Evolutionary conservation across 768 basidiomycete genomes (phyloP), one percentile per base, ranked within the genome.

Genomic region (Dioszegia hungarica): DNA sequence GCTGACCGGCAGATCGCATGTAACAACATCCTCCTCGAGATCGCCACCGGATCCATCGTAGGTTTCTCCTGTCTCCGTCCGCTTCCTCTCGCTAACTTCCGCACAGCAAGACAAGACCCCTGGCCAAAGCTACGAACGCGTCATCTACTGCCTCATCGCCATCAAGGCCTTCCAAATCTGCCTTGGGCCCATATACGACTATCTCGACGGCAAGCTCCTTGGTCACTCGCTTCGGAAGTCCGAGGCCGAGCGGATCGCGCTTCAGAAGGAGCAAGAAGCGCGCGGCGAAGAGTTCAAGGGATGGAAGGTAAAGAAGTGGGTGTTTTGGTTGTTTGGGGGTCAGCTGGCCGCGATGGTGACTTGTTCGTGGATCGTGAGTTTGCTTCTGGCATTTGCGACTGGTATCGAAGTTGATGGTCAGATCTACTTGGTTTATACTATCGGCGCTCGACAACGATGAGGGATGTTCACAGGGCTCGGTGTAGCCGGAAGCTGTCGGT

Each of bases 121-220:
- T 25, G 50, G 47, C 22, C 43, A 59, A 14, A 58, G 54, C 0
- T 74, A 74, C 57, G 56, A 66, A 55, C 62, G 63, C 49, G 70
- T 74, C 38, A 63, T 74, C 31, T 74, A 74, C 66, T 57, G 69
- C 31, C 36, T 71, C 51, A 69, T 74, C 59, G 72, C 67, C 17
- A 51, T 70, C 53, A 71, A 71, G 57, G 44, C 56, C 15, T 29
- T 68, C 27, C 55, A 71, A 59, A 56, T 71, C n/a, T 27, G 40
- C 45, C 55, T 49, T 11, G 66, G 69, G 5, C 64, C 62, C 2
- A 34, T 66, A n/a, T 71, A 66, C 53, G 66, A 71, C 48, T 63
- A 50, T 41, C 57, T 71, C 47, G 69, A 71, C 40, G 66, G 69
- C 15, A 24, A 41, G n/a, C 62, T 61, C 64, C 52, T 71, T 17